Evolutionary conservation across 2,329 filamentous ascomycete genomes (phyloP).

Genomic region (Penicillium sp.): DNA sequence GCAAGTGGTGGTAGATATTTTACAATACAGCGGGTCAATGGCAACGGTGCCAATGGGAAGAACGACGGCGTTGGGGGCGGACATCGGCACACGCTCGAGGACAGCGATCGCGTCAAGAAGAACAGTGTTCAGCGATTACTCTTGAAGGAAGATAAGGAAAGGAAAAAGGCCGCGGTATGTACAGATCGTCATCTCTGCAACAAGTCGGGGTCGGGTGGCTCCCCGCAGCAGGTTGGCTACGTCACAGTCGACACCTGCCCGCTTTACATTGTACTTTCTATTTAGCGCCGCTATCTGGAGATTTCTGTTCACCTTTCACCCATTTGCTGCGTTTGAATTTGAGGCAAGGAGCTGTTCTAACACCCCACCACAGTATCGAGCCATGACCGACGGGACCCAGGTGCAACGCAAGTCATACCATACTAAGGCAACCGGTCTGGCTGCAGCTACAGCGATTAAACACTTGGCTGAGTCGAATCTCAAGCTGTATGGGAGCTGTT

Average conservation of each 20-base stretch:
- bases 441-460: constrained; percentile 65
- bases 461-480: constrained; percentile 68
- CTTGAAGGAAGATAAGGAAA: constrained; percentile 63
- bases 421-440: constrained; percentile 69
- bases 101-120: constrained; percentile 77
- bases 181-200: constrained; percentile 14
- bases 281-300: background rate
- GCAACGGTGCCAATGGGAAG: constrained; percentile 70
- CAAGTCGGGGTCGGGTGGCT: constrained; percentile 6
- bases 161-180: constrained; percentile 59
- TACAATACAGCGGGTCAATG: constrained; percentile 74
- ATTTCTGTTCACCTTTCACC: background rate
- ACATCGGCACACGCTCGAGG: constrained; percentile 70
- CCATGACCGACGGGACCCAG: constrained; percentile 45
- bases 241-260: constrained; percentile 16
- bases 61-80: constrained; percentile 66
- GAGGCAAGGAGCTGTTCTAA: constrained; percentile 13
- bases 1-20: constrained; percentile 59
- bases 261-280: background rate
- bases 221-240: constrained; percentile 19
- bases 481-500: constrained; percentile 78
- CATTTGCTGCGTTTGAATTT: constrained; percentile 6
- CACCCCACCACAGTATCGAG: constrained; percentile 23
- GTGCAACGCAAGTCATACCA: constrained; percentile 63
- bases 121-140: constrained; percentile 69